phyloP scores from a whole-genome alignment of 2,329 filamentous ascomycete species.

The Colletotrichum graminicola region DNA sequence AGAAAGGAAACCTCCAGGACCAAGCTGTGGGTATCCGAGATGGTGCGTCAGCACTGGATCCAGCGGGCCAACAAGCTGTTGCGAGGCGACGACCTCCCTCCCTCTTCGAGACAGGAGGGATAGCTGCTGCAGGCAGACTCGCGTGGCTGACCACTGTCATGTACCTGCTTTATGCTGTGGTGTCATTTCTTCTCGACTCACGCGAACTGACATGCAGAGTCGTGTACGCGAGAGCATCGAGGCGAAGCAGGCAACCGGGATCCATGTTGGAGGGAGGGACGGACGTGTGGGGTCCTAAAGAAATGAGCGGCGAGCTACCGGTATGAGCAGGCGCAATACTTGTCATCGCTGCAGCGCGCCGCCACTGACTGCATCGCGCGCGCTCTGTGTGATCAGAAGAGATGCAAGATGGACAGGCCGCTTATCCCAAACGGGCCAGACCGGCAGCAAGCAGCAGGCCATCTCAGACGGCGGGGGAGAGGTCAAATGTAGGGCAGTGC shows the following conservation, averaged over 20 bases:
- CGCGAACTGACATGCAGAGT: conserved; percentile 22
- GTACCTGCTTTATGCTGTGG: conserved; percentile 39
- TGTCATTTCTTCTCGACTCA: conserved; percentile 35
- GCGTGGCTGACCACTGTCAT: conserved; percentile 32
- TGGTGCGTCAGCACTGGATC: conserved; percentile 1
- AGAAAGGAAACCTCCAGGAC: not conserved
- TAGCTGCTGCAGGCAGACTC: conserved; percentile 24
- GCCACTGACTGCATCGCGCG: conserved; percentile 4
- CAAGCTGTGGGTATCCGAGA: not conserved
- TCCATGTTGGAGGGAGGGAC: not conserved
- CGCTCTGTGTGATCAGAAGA: conserved; percentile 14
- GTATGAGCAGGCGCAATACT: conserved; percentile 15
- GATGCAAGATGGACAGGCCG: conserved; percentile 38
- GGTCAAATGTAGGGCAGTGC: conserved; percentile 6
- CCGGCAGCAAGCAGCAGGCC: conserved; percentile 8
- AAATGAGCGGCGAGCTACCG: conserved; percentile 27
- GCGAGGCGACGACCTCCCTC: conserved; percentile 6
- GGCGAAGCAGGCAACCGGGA: conserved; percentile 3
- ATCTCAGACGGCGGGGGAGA: conserved; percentile 7
- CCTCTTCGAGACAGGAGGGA: conserved; percentile 23
- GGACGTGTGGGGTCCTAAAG: conserved; percentile 32
- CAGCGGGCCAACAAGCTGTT: not conserved
- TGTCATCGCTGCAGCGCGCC: conserved; percentile 26
- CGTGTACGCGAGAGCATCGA: not conserved
- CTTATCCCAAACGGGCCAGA: conserved; percentile 19